Evolutionary conservation across 225 moss, liverwort and hornwort species (phyloP).

Genomic region (Thuidium tamariscinum): DNA sequence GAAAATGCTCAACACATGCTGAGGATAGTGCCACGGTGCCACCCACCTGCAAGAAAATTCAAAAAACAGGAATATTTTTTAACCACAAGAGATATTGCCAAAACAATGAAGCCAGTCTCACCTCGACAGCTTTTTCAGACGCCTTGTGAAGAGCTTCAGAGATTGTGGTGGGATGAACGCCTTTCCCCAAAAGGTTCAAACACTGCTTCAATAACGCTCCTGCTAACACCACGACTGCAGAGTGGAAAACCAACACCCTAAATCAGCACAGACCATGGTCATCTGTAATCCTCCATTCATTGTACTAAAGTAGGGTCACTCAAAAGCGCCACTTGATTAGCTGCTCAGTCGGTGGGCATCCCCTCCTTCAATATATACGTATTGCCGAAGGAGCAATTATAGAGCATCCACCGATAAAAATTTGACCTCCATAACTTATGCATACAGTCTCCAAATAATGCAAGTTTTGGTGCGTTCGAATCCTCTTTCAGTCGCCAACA

Average conservation of each 20-base stretch:
- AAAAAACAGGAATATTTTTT: too few species aligned
- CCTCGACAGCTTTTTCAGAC: slow-evolving; percentile 84
- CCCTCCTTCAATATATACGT: neutral
- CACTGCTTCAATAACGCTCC: slow-evolving; percentile 94
- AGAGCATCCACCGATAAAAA: neutral
- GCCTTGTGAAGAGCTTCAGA: slow-evolving; percentile 90
- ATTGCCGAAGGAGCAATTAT: neutral
- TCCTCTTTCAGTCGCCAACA: neutral
- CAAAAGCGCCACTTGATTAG: neutral
- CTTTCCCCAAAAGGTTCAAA: slow-evolving; percentile 67
- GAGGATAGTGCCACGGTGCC: neutral
- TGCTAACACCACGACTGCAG: slow-evolving; percentile 85
- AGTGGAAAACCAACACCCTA: neutral
- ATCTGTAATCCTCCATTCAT: neutral
- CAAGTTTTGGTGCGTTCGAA: neutral
- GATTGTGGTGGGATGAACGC: slow-evolving; percentile 93
- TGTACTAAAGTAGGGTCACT: neutral
- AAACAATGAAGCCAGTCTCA: neutral
- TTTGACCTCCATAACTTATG: neutral
- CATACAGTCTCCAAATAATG: neutral
- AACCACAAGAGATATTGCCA: neutral
- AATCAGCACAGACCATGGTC: neutral
- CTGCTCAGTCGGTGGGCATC: neutral
- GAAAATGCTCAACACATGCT: neutral
- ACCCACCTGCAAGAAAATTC: neutral